A percentile compares a stretch with the other conserved stretches of the same genome.
These are phyloP conservation scores for Lactarius hengduanensis DNA, from an alignment of 768 basidiomycete species.

Conservation along the genomic window DNA sequence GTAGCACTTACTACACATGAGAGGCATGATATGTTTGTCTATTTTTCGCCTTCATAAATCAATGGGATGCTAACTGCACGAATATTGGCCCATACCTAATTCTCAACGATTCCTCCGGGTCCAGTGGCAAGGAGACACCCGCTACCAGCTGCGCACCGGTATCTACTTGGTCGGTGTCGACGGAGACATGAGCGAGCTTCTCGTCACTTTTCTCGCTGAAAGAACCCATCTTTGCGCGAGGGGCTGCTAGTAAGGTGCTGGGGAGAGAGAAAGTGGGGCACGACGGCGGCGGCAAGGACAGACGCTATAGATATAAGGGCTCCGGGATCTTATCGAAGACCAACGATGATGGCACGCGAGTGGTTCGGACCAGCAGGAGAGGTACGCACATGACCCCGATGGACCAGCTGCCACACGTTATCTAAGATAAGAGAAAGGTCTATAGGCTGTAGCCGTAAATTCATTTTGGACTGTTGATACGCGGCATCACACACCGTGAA, in stretches of 20 bases:
- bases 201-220: constrained; percentile 23
- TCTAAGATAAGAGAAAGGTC: background rate
- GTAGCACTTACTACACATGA: constrained; percentile 67
- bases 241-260: background rate
- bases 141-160: constrained; percentile 59
- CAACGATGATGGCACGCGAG: background rate
- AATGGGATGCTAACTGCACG: background rate
- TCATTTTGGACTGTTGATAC: background rate
- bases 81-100: constrained; percentile 40
- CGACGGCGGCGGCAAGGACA: background rate
- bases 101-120: constrained; percentile 50
- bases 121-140: constrained; percentile 44
- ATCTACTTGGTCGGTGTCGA: constrained; percentile 53
- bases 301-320: constrained; percentile 1
- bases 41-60: constrained; percentile 51
- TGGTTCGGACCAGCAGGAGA: constrained; percentile 1
- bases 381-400: background rate
- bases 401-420: background rate
- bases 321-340: background rate
- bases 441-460: background rate
- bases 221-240: constrained; percentile 15
- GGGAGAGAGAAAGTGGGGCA: background rate
- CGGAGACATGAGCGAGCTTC: constrained; percentile 32
- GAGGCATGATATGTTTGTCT: constrained; percentile 61
- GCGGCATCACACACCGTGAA: background rate